Base-by-base conservation (phyloP, 1,139 yeast species). In the Scheffersomyces segobiensis region DNA sequence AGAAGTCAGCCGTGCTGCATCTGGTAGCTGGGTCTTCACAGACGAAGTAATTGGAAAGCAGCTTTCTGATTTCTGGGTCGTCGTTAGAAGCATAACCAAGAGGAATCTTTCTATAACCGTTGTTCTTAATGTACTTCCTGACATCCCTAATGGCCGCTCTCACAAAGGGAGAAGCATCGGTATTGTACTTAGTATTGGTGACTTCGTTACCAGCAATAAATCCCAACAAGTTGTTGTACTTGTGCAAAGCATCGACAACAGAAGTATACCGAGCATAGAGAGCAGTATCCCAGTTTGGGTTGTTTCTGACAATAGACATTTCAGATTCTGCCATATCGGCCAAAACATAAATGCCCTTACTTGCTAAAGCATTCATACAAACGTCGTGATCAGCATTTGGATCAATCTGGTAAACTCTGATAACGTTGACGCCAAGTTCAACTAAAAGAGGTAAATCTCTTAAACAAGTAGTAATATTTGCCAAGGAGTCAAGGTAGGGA, bases 171-270 rank as follows among this genome's bases (percentile, higher is more conserved):
- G 88, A 80, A 0, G 87, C 83, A 56, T 77, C 75, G 1, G 85
- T 77, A 60, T 82, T 85, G 2, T 74, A 71, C 47, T 67, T 73
- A 50, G 83, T 81, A 63, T 82, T 84, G 14, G 87, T 77, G 14
- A 86, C 89, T 70, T 86, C 89, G 66, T 86, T 85, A 0, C 89
- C 89, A 0, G 87, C 88, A 67, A 86, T 79, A 65, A 83, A 84
- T 0, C 89, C 90, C 58, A 86, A 69, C 2, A 83, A 63, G 64
- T 86, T 86, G 26, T 76, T 67, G 65, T 83, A 86, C 49, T 72
- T 68, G 48, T 76, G 77, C 79, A 86, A 75, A 1, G 81, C 62
- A 64, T 85, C 87, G 55, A 86, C 77, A 1, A 86, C 89, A 6
- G 74, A 71, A 63, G 80, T 83, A 65, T 78, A 79, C 50, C 82